These are phyloP conservation scores for Pseudozyma sp. DNA, from an alignment of 1,284 basidiomycete genomes.

Conservation along the genomic window DNA sequence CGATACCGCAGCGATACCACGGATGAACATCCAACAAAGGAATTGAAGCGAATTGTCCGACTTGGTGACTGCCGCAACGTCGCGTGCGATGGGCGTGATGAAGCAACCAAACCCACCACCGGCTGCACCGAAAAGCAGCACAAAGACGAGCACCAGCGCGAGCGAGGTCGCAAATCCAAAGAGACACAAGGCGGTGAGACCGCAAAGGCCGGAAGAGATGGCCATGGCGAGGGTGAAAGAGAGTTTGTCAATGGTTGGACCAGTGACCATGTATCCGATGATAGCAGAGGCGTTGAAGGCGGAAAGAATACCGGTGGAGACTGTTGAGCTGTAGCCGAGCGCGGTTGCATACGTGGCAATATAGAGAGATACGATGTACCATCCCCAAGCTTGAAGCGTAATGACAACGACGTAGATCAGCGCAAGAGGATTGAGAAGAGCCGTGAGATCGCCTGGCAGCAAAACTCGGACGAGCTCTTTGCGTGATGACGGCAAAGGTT, in stretches of 20 bases:
- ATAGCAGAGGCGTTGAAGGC: slow-evolving; percentile 60
- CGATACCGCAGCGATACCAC: slow-evolving; percentile 44
- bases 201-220: slow-evolving; percentile 32
- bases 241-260: slow-evolving; percentile 42
- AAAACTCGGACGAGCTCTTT: slow-evolving; percentile 5
- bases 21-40: slow-evolving; percentile 40
- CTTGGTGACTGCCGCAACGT: slow-evolving; percentile 15
- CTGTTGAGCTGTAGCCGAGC: slow-evolving; percentile 41
- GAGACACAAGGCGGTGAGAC: slow-evolving; percentile 31
- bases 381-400: slow-evolving; percentile 45
- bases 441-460: slow-evolving; percentile 16
- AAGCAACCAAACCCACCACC: slow-evolving; percentile 40
- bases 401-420: slow-evolving; percentile 31
- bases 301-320: slow-evolving; percentile 50
- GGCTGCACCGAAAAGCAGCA: slow-evolving; percentile 48
- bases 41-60: slow-evolving; percentile 33
- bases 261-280: slow-evolving; percentile 49
- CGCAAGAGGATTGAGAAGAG: slow-evolving; percentile 11
- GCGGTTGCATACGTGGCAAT: slow-evolving; percentile 45
- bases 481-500: slow-evolving; percentile 4
- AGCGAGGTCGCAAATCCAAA: slow-evolving; percentile 53
- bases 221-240: slow-evolving; percentile 42
- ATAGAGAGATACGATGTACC: slow-evolving; percentile 56
- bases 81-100: slow-evolving; percentile 39
- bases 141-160: slow-evolving; percentile 47